These are phyloP conservation scores for Keithomyces neogunnii DNA, from an alignment of 2,329 filamentous ascomycete species.

Conservation along the genomic window DNA sequence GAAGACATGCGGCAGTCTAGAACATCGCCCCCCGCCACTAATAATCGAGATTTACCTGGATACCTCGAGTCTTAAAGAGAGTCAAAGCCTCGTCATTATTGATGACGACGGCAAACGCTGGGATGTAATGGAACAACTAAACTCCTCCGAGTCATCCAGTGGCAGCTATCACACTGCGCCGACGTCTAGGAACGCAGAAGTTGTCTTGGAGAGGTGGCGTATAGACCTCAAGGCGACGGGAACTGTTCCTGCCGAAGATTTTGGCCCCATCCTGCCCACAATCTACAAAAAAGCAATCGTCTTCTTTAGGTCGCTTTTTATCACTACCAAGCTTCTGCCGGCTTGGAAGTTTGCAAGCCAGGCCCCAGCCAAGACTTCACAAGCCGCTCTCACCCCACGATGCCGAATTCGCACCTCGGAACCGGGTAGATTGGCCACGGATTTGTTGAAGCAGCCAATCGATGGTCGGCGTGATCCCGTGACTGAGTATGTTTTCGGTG, in stretches of 20 bases:
- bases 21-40: conserved; percentile 71
- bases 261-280: conserved; percentile 62
- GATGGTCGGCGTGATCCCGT: conserved; percentile 36
- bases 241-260: conserved; percentile 48
- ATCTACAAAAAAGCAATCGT: conserved; percentile 97
- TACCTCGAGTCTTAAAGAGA: conserved; percentile 66
- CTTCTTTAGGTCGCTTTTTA: conserved; percentile 82
- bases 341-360: conserved; percentile 76
- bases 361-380: conserved; percentile 62
- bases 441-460: conserved; percentile 48
- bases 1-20: conserved; percentile 70
- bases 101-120: conserved; percentile 88
- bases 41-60: conserved; percentile 89
- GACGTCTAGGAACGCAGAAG: conserved; percentile 51
- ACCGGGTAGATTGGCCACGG: conserved; percentile 44
- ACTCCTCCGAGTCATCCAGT: conserved; percentile 46
- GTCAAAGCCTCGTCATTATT: conserved; percentile 77
- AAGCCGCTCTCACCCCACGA: conserved; percentile 60
- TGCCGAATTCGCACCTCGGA: conserved; percentile 69
- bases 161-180: conserved; percentile 33
- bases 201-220: conserved; percentile 86
- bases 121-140: conserved; percentile 81
- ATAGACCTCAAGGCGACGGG: conserved; percentile 59
- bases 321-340: conserved; percentile 73
- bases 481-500: conserved; percentile 71